Conservation (phyloP, 495 filamentous ascomycete genomes). For the Aspergillus campestris region DNA sequence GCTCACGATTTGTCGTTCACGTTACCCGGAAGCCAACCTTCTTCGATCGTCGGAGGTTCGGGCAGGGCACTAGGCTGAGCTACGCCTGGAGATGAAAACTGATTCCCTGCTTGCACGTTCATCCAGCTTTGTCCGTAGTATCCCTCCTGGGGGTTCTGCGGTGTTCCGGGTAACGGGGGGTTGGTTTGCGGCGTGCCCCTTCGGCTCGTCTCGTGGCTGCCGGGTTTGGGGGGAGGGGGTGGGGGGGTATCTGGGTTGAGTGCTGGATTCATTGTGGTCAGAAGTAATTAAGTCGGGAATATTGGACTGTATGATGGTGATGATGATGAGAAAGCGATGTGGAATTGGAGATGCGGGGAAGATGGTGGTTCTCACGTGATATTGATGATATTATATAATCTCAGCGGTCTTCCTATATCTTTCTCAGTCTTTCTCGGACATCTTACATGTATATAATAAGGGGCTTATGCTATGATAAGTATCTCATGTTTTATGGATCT, state of each 20-base stretch:
- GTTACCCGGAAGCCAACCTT: slow-evolving; percentile 59
- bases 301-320: too few species aligned
- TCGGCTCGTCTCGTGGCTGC: slow-evolving; percentile 58
- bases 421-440: too few species aligned
- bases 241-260: slow-evolving; percentile 51
- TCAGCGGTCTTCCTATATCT: too few species aligned
- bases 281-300: too few species aligned
- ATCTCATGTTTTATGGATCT: too few species aligned
- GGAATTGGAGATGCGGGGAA: too few species aligned
- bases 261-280: slow-evolving; percentile 19
- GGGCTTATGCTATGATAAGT: too few species aligned
- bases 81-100: slow-evolving; percentile 12
- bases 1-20: slow-evolving; percentile 68
- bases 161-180: slow-evolving; percentile 21
- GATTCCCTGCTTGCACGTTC: slow-evolving; percentile 9
- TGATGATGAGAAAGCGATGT: too few species aligned
- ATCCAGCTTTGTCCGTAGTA: slow-evolving; percentile 16
- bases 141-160: slow-evolving; percentile 20
- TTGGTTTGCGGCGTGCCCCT: slow-evolving; percentile 49
- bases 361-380: too few species aligned
- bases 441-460: too few species aligned
- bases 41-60: slow-evolving; percentile 31
- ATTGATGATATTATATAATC: too few species aligned
- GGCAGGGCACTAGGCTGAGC: slow-evolving; percentile 14
- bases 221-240: slow-evolving; percentile 64